Base-by-base conservation (phyloP, 495 filamentous ascomycete species). In the Penicillium argentinense region DNA sequence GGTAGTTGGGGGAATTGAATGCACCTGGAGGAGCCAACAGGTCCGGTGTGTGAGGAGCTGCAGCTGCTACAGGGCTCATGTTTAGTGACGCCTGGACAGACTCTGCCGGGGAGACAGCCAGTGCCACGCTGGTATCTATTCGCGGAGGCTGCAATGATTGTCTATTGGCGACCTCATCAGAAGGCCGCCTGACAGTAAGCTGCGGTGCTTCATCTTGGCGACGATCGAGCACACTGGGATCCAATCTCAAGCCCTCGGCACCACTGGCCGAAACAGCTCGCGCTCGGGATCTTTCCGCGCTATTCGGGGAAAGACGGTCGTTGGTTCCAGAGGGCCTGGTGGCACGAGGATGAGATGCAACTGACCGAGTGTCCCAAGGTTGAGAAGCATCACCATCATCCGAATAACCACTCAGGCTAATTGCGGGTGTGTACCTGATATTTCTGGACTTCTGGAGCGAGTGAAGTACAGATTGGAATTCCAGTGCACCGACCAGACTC, bases 401-500 rank as follows among this genome's bases (percentile, higher is more conserved):
- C 2, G 88, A 89, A 62, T 88, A 88, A 42, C 86, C 78, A 39
- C 87, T 79, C 12, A 81, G 63, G 51, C 85, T 76, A 25, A 95
- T 82, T 9, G 82, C 81, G 14, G 79, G 71, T 26, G 85, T 73
- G 38, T 83, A 79, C 47, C 60, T 53, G 36, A 86, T 78, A 49
- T 87, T 92, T 54, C 86, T 79, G 23, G 84, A 85, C 54, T 83
- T 89, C 53, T 93, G 82, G 37, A 97, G 67, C 3, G 88, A 87
- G 5, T 85, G 84, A 37, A 99, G 73, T 9, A 97, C 86, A 2
- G 91, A 89, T 48, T 89, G 82, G 56, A 99, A 99, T 66, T 99
- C 95, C 42, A 99, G 69, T 4, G 86, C 95, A 34, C 95, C 95
- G 5, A 97, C 87, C 16, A 99, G 68, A 71, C 91, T 97, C 4